phyloP scores from a whole-genome alignment of 768 basidiomycete species.

The Mycena indigotica region DNA sequence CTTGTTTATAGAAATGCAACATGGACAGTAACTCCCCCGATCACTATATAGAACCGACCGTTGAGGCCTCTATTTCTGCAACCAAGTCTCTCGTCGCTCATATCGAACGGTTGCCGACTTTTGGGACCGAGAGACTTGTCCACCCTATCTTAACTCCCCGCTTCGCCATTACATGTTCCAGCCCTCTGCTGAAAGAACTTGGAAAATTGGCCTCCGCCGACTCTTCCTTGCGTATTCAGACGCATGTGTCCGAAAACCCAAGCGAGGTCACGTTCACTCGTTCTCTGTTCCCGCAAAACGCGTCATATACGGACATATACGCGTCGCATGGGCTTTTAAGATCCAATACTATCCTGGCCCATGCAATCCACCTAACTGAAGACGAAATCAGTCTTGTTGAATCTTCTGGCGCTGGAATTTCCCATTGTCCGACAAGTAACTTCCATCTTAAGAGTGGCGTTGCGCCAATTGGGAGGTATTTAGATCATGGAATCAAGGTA shows the following conservation, averaged over 20 bases:
- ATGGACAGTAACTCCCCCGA: conserved; percentile 77
- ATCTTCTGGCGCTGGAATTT: conserved; percentile 67
- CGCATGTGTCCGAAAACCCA: conserved; percentile 87
- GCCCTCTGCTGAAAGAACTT: conserved; percentile 63
- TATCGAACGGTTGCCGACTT: conserved; percentile 57
- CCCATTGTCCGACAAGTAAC: conserved; percentile 94
- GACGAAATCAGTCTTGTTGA: conserved; percentile 76
- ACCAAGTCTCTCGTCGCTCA: conserved; percentile 70
- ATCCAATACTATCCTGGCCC: conserved; percentile 82
- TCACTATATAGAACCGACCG: conserved; percentile 70
- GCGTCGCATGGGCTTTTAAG: conserved; percentile 76
- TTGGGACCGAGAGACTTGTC: conserved; percentile 58
- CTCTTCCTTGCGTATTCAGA: conserved; percentile 77
- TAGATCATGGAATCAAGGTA: conserved; percentile 88
- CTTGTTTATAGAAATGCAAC: conserved; percentile 70
- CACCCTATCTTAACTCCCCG: conserved; percentile 92
- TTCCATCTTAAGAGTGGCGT: conserved; percentile 88
- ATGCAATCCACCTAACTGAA: conserved; percentile 78
- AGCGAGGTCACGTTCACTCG: conserved; percentile 70
- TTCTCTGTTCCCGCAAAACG: conserved; percentile 62
- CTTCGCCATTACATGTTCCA: conserved; percentile 91
- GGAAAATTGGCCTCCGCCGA: conserved; percentile 62
- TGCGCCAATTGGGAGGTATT: conserved; percentile 73
- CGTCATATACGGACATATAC: conserved; percentile 80
- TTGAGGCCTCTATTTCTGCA: conserved; percentile 56